Percentiles rank a stretch among this genome's conserved stretches.
These are phyloP conservation scores for Cystofilobasidium ferigula DNA, from an alignment of 768 basidiomycete genomes.

Conservation along the genomic window DNA sequence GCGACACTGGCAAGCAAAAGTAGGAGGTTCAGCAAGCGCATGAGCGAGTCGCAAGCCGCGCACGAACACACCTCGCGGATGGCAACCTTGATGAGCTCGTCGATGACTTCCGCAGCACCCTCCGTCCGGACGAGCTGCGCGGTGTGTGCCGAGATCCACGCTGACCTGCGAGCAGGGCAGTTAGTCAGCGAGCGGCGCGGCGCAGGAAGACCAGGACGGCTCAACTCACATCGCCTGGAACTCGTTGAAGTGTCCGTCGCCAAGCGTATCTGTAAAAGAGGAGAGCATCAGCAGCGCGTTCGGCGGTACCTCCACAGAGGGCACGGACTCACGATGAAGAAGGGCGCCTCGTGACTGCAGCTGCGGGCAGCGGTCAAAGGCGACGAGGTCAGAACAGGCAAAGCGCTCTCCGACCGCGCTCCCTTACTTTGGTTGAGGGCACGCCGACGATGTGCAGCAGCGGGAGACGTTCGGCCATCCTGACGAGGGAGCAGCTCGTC, in stretches of 20 bases:
- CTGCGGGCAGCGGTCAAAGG: too few species aligned
- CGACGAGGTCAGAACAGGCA: too few species aligned
- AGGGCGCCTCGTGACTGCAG: slow-evolving; percentile 52
- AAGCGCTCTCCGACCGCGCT: too few species aligned
- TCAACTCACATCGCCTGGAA: slow-evolving; percentile 55
- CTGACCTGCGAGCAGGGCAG: not conserved
- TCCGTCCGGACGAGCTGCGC: slow-evolving; percentile 49
- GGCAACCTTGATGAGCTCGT: slow-evolving; percentile 56
- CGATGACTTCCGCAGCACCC: slow-evolving; percentile 59
- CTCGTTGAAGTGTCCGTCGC: slow-evolving; percentile 49
- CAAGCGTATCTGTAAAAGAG: slow-evolving; percentile 20
- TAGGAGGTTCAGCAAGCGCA: too few species aligned
- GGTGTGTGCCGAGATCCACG: slow-evolving; percentile 62
- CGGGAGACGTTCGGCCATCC: slow-evolving; percentile 71
- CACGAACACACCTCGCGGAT: slow-evolving; percentile 28
- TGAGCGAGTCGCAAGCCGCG: too few species aligned
- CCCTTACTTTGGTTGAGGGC: slow-evolving; percentile 60
- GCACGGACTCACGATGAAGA: slow-evolving; percentile 48
- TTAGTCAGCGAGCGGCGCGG: not conserved
- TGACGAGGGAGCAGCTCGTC: slow-evolving; percentile 29
- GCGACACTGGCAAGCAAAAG: slow-evolving; percentile 36
- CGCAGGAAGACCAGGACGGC: not conserved
- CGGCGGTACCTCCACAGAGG: not conserved
- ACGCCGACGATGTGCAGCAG: slow-evolving; percentile 76
- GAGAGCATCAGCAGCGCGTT: not conserved